A percentile compares a stretch with the other conserved stretches of the same genome.
These are phyloP conservation scores for Hypoxylon crocopeplum DNA, from an alignment of 495 filamentous ascomycete species.

Conservation along the genomic window DNA sequence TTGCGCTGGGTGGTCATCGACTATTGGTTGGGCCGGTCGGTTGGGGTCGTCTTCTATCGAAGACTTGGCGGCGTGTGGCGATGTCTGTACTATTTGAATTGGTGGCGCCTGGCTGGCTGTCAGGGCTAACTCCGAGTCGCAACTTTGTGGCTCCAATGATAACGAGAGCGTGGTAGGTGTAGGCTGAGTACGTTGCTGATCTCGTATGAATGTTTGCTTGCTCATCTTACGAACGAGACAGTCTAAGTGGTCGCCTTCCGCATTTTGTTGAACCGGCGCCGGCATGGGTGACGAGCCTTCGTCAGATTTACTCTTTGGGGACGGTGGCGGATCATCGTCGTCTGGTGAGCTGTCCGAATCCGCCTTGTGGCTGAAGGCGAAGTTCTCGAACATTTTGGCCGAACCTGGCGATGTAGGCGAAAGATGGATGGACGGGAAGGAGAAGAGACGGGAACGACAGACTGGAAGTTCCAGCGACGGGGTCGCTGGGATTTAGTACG, in stretches of 20 bases:
- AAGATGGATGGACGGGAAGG: background rate
- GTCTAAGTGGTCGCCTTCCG: conserved; percentile 33
- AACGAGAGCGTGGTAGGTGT: too few relatives aligned
- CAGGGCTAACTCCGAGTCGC: background rate
- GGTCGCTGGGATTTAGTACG: conserved; percentile 30
- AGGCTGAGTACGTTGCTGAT: conserved; percentile 1
- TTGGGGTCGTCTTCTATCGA: conserved; percentile 4
- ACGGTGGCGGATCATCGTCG: conserved; percentile 22
- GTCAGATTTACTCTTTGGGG: conserved; percentile 6
- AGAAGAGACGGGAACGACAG: background rate
- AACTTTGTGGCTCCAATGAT: background rate
- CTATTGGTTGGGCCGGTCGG: conserved; percentile 8
- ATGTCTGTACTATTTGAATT: conserved; percentile 7
- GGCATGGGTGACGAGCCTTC: conserved; percentile 3
- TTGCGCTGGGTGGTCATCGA: conserved; percentile 3
- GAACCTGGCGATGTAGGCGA: background rate
- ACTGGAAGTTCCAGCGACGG: conserved; percentile 10
- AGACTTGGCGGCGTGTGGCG: conserved; percentile 4
- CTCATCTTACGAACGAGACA: conserved; percentile 45
- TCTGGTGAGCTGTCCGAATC: conserved; percentile 18
- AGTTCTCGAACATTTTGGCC: conserved; percentile 19
- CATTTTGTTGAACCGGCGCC: background rate
- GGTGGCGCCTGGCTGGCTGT: conserved; percentile 5
- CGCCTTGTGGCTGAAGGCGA: conserved; percentile 18
- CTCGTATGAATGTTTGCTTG: conserved; percentile 42